Evolutionary conservation across 768 basidiomycete genomes (phyloP), one percentile per base, ranked within the genome.

Genomic region (Sporobolomyces roseus): DNA sequence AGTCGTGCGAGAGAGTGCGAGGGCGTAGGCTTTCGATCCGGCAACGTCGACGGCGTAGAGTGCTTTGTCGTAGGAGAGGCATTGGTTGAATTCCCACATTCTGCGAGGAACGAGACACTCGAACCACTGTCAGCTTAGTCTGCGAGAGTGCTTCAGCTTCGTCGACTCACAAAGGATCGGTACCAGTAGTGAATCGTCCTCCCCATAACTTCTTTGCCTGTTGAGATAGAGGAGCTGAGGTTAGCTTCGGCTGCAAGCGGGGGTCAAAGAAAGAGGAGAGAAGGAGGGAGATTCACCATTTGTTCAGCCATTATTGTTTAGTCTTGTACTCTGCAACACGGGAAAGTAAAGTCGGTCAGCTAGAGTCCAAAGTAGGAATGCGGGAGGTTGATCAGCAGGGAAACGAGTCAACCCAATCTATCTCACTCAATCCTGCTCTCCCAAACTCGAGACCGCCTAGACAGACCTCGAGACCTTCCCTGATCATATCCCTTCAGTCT

Each of bases 81-180:
- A 97, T 78, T 97, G 91, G 78, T 97, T 98, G 82, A 94, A 98
- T 35, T 86, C 89, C 79, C 96, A 91, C 94, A 98, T 98, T 51
- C 92, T 94, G 68, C 4, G 5, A 16, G 29, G 27, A 27, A 27
- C 23, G 35, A 19, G 36, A 36, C 23, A 17, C 5, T 5, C 45
- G 23, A 7, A 16, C 45, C 7, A 10, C 1, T 35, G 36, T n/a
- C 23, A 36, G 41, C 21, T 36, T 14, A 13, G 35, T 32, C 43
- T 13, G 25, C 12, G 32, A 27, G 32, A 14, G 23, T 13, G 29
- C 23, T 29, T 2, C n/a, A 41, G 54, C 16, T 35, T 10, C 25
- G 58, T 21, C 29, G 19, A 74, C 85, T 69, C 79, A 89, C 89
- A 91, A 78, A 35, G 90, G 93, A 79, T 96, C 93, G 0, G 90